Percentiles rank a stretch among this genome's conserved stretches.
Evolutionary conservation across 1,284 basidiomycete genomes (phyloP).

Genomic region (Cutaneotrichosporon cavernicola): DNA sequence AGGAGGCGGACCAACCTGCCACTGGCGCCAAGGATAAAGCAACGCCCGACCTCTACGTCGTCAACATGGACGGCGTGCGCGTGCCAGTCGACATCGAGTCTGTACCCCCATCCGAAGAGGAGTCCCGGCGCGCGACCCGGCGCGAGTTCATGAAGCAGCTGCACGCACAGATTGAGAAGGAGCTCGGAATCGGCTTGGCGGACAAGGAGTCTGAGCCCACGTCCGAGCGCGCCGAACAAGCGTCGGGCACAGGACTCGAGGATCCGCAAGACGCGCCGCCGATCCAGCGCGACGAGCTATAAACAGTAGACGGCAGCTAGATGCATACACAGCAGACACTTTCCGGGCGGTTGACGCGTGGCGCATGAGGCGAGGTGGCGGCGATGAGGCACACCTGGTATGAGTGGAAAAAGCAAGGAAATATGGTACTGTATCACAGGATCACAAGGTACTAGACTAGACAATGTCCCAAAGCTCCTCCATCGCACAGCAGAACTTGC

Average conservation of each 20-base stretch:
- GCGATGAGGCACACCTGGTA: constrained; percentile 5
- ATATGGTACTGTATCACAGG: background rate
- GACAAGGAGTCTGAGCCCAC: background rate
- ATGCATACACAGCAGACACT: constrained; percentile 26
- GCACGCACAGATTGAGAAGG: constrained; percentile 8
- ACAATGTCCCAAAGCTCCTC: constrained; percentile 65
- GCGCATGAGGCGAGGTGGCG: background rate
- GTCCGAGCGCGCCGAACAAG: background rate
- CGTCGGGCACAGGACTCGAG: too few species aligned
- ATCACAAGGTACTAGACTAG: constrained; percentile 32
- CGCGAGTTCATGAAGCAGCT: constrained; percentile 9
- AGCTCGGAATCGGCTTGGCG: constrained; percentile 7
- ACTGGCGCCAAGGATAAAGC: constrained; percentile 7
- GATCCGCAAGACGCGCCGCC: background rate
- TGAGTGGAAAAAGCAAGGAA: background rate
- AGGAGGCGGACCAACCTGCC: constrained; percentile 17
- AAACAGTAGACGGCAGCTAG: constrained; percentile 15
- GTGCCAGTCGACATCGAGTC: constrained; percentile 8
- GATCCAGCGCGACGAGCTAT: constrained; percentile 12
- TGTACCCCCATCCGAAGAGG: background rate
- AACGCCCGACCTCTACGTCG: background rate
- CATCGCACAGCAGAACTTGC: constrained; percentile 72
- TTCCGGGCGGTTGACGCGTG: constrained; percentile 11
- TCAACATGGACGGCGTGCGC: constrained; percentile 7
- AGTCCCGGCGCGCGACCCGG: background rate